A percentile compares a stretch with the other conserved stretches of the same genome.
phyloP scores from a whole-genome alignment of 352 stramenopile genomes.

The Phytophthora ohioensis region DNA sequence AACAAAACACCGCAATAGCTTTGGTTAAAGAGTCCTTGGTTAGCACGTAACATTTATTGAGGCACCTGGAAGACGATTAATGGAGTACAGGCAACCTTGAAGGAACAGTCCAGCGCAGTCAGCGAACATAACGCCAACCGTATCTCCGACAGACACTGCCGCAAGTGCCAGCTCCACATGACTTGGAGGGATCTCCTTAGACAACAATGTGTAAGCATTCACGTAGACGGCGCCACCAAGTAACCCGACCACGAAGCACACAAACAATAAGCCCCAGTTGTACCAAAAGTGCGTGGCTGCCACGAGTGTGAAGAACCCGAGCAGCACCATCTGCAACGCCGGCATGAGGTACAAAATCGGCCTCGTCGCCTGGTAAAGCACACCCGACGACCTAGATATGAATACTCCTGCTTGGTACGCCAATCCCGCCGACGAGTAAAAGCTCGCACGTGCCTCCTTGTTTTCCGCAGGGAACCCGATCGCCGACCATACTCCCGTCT shows the following conservation, averaged over 20 bases:
- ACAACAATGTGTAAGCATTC: conserved; percentile 92
- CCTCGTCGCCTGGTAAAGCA: conserved; percentile 80
- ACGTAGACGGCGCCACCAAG: conserved; percentile 93
- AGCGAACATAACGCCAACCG: conserved; percentile 90
- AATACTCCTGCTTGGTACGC: conserved; percentile 95
- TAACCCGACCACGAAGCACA: conserved; percentile 90
- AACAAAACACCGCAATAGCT: background rate
- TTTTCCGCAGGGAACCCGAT: conserved; percentile 93
- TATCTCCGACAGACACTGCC: conserved; percentile 91
- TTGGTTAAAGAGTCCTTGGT: background rate
- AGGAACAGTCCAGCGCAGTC: conserved; percentile 91
- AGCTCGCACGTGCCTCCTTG: conserved; percentile 72
- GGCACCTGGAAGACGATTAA: conserved; percentile 74
- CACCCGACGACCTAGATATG: conserved; percentile 89
- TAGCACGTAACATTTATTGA: conserved; percentile 68
- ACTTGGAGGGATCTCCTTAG: conserved; percentile 70
- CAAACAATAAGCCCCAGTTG: conserved; percentile 81
- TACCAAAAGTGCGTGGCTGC: conserved; percentile 87
- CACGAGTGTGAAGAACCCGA: conserved; percentile 90
- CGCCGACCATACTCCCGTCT: conserved; percentile 93
- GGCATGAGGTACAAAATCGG: conserved; percentile 91
- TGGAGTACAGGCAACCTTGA: conserved; percentile 93
- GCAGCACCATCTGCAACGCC: conserved; percentile 82
- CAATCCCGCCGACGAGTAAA: conserved; percentile 93
- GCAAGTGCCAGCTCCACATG: conserved; percentile 90